Evolutionary conservation across 371 early-diverging fungal species (phyloP).

Genomic region (Mortierella sp.): DNA sequence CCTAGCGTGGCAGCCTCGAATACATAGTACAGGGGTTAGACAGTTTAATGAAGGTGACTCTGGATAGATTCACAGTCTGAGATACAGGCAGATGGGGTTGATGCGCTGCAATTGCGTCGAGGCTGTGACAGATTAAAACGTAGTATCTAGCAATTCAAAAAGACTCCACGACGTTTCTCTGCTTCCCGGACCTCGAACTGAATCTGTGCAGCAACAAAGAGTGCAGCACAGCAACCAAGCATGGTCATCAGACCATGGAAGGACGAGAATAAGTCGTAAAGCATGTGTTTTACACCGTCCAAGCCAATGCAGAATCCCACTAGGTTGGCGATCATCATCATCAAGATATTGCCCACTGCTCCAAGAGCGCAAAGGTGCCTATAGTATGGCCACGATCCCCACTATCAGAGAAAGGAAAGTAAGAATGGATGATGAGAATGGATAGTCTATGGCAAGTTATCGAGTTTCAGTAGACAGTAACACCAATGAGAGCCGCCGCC

Average conservation of each 20-base stretch:
- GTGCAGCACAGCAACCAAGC: conserved; percentile 54
- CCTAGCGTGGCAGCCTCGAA: too few relatives aligned
- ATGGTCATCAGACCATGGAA: conserved; percentile 26
- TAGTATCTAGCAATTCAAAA: conserved; percentile 49
- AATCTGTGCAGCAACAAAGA: conserved; percentile 81
- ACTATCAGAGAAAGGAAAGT: conserved; percentile 51
- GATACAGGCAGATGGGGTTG: too few relatives aligned
- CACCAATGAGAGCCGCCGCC: too few relatives aligned
- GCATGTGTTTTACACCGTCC: conserved; percentile 84
- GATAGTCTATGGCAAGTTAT: not conserved
- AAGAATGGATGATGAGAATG: not conserved
- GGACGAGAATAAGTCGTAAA: conserved; percentile 40
- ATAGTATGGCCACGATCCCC: conserved; percentile 75
- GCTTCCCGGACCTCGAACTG: conserved; percentile 87
- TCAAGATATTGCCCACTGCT: conserved; percentile 85
- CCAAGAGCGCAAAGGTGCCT: conserved; percentile 86
- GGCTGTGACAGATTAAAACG: too few relatives aligned
- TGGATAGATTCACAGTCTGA: too few relatives aligned
- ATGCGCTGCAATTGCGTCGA: too few relatives aligned
- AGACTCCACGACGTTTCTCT: conserved; percentile 65
- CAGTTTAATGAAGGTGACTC: too few relatives aligned
- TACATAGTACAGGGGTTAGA: too few relatives aligned
- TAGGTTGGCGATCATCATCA: conserved; percentile 95
- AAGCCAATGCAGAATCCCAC: conserved; percentile 94
- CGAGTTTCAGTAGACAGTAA: too few relatives aligned